phyloP scores from a whole-genome alignment of 2,329 filamentous ascomycete genomes.

The Tympanopsis confertula region DNA sequence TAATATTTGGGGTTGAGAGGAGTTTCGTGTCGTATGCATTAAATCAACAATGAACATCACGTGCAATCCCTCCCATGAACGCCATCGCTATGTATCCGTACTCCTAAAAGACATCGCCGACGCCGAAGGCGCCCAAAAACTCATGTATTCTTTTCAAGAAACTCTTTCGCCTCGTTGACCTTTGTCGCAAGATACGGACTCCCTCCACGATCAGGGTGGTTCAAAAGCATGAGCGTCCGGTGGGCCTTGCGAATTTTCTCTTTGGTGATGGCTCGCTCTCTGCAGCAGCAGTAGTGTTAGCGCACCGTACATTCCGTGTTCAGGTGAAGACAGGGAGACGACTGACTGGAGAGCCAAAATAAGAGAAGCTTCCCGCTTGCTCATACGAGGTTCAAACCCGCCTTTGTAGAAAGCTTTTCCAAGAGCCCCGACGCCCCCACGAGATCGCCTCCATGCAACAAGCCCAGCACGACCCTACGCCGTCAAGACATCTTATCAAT shows the following conservation, averaged over 20 bases:
- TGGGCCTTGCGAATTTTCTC: constrained; percentile 94
- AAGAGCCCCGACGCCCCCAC: constrained; percentile 65
- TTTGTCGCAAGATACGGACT: constrained; percentile 95
- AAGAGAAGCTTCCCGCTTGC: constrained; percentile 74
- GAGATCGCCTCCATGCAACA: constrained; percentile 74
- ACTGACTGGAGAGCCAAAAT: constrained; percentile 80
- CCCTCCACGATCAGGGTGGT: constrained; percentile 93
- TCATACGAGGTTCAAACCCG: constrained; percentile 96
- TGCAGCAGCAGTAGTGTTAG: constrained; percentile 21
- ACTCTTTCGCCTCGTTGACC: constrained; percentile 95
- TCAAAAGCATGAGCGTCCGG: constrained; percentile 87
- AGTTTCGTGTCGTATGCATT: too few relatives aligned
- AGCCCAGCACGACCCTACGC: constrained; percentile 78
- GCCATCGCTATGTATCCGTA: too few relatives aligned
- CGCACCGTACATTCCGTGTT: constrained; percentile 1
- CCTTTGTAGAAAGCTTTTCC: constrained; percentile 96
- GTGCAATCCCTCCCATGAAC: too few relatives aligned
- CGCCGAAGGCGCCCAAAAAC: too few relatives aligned
- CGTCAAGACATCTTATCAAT: constrained; percentile 5
- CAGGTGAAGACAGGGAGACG: not conserved
- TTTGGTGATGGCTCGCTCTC: constrained; percentile 76
- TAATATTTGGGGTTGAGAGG: too few relatives aligned
- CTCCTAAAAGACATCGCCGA: too few relatives aligned
- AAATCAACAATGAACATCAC: too few relatives aligned
- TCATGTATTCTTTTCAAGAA: constrained; percentile 65